phyloP scores from a whole-genome alignment of 225 moss, liverwort and hornwort species.

The Rhytidiadelphus loreus region DNA sequence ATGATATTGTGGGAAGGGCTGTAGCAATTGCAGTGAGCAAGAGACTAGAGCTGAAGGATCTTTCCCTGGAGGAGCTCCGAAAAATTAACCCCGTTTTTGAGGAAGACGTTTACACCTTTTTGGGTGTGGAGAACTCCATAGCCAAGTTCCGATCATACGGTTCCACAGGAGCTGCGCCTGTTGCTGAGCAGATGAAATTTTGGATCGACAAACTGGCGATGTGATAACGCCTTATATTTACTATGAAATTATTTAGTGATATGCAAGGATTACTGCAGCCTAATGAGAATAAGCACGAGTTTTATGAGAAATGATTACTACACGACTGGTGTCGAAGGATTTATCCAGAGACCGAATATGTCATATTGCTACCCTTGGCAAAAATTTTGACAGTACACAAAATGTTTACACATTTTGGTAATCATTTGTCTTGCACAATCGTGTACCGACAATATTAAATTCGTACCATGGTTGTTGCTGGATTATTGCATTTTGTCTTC shows the following conservation, averaged over 20 bases:
- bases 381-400: neutral
- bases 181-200: too few relatives aligned
- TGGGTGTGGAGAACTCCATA: conserved; percentile 88
- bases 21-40: conserved; percentile 80
- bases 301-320: neutral
- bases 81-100: conserved; percentile 61
- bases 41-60: conserved; percentile 53
- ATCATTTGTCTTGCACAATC: neutral
- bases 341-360: neutral
- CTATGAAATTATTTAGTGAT: neutral
- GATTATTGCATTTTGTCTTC: neutral
- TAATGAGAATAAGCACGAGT: neutral
- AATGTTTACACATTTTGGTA: neutral
- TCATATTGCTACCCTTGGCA: neutral
- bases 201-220: too few relatives aligned
- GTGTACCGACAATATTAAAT: neutral
- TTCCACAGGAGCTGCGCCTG: conserved; percentile 89
- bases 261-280: neutral
- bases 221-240: too few relatives aligned
- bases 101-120: conserved; percentile 76
- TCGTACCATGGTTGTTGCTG: neutral
- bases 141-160: conserved; percentile 80
- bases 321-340: neutral
- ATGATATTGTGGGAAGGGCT: conserved; percentile 91
- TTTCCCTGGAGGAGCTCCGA: conserved; percentile 63